Evolutionary conservation across 768 basidiomycete species (phyloP).

Genomic region (Lactifluus volemus): DNA sequence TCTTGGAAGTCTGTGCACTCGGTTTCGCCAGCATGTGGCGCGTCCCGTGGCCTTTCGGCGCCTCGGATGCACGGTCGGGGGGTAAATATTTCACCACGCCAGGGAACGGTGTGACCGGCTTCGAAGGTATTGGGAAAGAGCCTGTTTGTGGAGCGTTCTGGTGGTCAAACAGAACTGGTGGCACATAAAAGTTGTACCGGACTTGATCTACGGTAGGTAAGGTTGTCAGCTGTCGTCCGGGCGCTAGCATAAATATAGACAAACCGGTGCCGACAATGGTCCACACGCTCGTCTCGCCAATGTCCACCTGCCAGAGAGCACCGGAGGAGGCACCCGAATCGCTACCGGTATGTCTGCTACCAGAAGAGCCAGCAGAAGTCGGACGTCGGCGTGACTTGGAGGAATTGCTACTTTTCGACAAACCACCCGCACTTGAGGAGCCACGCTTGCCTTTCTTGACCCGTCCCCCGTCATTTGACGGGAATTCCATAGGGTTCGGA

Average conservation of each 20-base stretch:
- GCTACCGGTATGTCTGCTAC: slow-evolving; percentile 52
- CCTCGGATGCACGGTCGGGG: slow-evolving; percentile 79
- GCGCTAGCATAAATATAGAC: slow-evolving; percentile 23
- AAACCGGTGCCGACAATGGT: slow-evolving; percentile 87
- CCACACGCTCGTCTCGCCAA: slow-evolving; percentile 91
- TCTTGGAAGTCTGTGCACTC: slow-evolving; percentile 67
- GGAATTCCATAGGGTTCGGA: slow-evolving; percentile 51
- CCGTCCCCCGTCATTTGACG: slow-evolving; percentile 75
- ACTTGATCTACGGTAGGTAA: slow-evolving; percentile 56
- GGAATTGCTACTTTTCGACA: slow-evolving; percentile 43
- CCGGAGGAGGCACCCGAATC: slow-evolving; percentile 67
- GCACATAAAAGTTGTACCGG: slow-evolving; percentile 90
- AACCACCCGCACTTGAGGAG: slow-evolving; percentile 60
- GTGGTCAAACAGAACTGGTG: slow-evolving; percentile 74
- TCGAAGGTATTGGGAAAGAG: slow-evolving; percentile 72
- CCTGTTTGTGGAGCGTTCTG: slow-evolving; percentile 62
- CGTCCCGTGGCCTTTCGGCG: slow-evolving; percentile 62
- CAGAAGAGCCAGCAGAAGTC: slow-evolving; percentile 49
- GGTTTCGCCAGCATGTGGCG: slow-evolving; percentile 68
- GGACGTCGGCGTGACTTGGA: slow-evolving; percentile 60
- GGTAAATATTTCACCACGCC: slow-evolving; percentile 86
- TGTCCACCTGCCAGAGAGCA: slow-evolving; percentile 82
- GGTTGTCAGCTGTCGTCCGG: slow-evolving; percentile 4
- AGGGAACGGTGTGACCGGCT: slow-evolving; percentile 81
- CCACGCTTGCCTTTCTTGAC: slow-evolving; percentile 75